phyloP scores from a whole-genome alignment of 305 asterid genomes.

The Solanum chacoense region DNA sequence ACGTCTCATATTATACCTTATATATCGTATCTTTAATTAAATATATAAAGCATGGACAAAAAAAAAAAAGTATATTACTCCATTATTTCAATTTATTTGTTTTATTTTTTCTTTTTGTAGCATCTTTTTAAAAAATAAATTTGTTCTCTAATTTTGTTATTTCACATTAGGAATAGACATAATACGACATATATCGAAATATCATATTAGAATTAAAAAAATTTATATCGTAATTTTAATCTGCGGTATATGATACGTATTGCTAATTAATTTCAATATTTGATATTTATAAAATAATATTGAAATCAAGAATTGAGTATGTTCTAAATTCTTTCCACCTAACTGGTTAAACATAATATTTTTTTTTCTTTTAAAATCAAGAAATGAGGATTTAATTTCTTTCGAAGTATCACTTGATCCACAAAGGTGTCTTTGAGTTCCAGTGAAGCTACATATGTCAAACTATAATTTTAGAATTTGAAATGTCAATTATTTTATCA shows the following conservation, averaged over 20 bases:
- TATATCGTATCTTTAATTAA: neutral
- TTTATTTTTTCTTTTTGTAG: neutral
- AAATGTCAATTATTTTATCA: too few species aligned
- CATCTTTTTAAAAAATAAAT: neutral
- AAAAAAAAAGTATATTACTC: neutral
- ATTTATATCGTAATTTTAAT: too few species aligned
- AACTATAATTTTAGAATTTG: neutral
- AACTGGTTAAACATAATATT: neutral
- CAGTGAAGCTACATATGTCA: neutral
- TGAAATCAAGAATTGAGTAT: neutral
- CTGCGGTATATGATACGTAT: too few species aligned
- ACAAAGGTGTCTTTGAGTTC: neutral
- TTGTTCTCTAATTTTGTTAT: too few species aligned
- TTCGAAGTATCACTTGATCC: neutral
- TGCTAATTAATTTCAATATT: too few species aligned
- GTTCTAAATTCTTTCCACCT: neutral
- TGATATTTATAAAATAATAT: too few species aligned
- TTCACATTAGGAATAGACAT: neutral
- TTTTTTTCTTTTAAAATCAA: neutral
- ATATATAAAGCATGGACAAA: neutral
- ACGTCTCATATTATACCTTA: neutral
- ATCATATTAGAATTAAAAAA: too few species aligned
- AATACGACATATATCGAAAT: neutral
- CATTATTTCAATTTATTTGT: neutral
- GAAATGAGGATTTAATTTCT: neutral